These are phyloP conservation scores for Flagelloscypha sp. DNA, from an alignment of 768 basidiomycete species.

Conservation along the genomic window DNA sequence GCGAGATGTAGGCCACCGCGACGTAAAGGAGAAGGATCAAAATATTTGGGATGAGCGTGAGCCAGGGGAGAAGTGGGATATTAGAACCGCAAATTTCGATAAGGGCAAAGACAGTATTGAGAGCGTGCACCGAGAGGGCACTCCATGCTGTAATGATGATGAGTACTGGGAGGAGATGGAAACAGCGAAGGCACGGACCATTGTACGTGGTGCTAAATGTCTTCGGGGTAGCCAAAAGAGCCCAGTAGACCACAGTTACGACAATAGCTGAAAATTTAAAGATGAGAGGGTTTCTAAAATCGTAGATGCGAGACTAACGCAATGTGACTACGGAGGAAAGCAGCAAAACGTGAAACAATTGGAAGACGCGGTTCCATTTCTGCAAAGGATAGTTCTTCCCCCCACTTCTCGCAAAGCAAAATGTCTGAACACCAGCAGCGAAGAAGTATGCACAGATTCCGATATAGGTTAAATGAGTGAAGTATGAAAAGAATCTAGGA, in stretches of 20 bases:
- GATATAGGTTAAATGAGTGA: conserved; percentile 54
- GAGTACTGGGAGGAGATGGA: too few species aligned
- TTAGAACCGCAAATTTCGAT: conserved; percentile 54
- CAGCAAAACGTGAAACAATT: conserved; percentile 49
- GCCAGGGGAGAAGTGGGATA: conserved; percentile 43
- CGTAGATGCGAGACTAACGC: conserved; percentile 34
- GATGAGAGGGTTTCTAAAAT: not conserved
- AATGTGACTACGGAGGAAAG: conserved; percentile 42
- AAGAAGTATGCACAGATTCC: conserved; percentile 58
- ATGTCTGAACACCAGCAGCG: conserved; percentile 47
- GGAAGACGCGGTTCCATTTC: conserved; percentile 46
- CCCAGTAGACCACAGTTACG: conserved; percentile 60
- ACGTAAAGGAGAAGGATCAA: conserved; percentile 49
- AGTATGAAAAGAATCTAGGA: conserved; percentile 53
- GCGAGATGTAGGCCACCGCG: conserved; percentile 61
- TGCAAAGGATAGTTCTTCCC: conserved; percentile 43
- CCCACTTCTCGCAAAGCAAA: conserved; percentile 27
- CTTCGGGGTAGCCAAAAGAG: conserved; percentile 33
- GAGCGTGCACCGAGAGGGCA: conserved; percentile 50
- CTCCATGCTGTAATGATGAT: conserved; percentile 33
- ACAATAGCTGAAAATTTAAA: conserved; percentile 40
- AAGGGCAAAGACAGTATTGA: conserved; percentile 50
- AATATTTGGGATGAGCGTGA: conserved; percentile 36
- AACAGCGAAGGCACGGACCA: too few species aligned
- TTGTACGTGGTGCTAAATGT: conserved; percentile 32